Conservation (phyloP, 768 basidiomycete species). For the Leccinum sublutescens region DNA sequence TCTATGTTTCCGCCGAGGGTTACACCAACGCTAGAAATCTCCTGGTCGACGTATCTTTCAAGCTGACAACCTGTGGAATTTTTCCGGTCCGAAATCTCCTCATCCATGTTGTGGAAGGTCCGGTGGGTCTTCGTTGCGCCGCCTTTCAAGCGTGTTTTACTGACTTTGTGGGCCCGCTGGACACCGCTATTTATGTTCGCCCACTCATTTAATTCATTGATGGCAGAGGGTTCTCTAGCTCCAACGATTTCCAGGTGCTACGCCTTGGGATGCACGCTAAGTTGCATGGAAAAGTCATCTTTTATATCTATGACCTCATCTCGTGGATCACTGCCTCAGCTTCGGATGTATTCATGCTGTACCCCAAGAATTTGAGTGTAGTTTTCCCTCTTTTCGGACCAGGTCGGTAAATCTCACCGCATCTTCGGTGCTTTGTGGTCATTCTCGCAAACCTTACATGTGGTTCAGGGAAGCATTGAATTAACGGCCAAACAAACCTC, state of each 20-base stretch:
- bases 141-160: background rate
- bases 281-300: background rate
- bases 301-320: constrained; percentile 1
- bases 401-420: background rate
- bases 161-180: background rate
- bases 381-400: background rate
- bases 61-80: background rate
- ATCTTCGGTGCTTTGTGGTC: background rate
- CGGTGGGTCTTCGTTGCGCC: background rate
- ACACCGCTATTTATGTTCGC: background rate
- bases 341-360: background rate
- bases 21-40: background rate
- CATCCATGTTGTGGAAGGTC: background rate
- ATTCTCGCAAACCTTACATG: background rate
- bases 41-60: background rate
- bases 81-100: background rate
- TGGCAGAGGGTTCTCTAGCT: background rate
- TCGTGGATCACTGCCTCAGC: background rate
- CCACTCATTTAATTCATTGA: background rate
- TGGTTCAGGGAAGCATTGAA: background rate
- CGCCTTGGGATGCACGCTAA: background rate
- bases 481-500: constrained; percentile 1
- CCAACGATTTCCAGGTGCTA: background rate
- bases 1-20: constrained; percentile 1
- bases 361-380: background rate